Evolutionary conservation across 2,329 filamentous ascomycete species (phyloP).

Genomic region (Raffaelea ambrosiae): DNA sequence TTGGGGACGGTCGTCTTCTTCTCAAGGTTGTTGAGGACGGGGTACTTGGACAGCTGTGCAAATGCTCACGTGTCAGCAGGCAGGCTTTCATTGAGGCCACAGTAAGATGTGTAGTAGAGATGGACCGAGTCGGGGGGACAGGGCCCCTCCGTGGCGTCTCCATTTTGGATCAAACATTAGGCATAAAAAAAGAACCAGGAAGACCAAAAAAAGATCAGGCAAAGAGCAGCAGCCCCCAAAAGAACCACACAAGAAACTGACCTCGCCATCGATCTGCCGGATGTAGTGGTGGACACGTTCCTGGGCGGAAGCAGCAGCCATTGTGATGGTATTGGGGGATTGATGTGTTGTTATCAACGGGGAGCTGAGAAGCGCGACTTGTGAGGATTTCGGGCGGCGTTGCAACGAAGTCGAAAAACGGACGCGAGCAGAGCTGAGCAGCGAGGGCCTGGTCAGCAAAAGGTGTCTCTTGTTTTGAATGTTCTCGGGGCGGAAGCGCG

Average conservation of each 20-base stretch:
- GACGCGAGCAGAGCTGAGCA: too few relatives aligned
- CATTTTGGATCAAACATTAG: neutral
- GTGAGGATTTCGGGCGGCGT: too few relatives aligned
- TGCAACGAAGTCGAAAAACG: too few relatives aligned
- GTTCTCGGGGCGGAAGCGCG: too few relatives aligned
- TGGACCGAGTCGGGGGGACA: too few relatives aligned
- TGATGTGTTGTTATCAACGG: neutral
- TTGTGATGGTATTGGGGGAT: conserved; percentile 28
- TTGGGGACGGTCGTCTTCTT: conserved; percentile 76
- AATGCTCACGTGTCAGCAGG: neutral
- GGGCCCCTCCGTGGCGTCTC: too few relatives aligned
- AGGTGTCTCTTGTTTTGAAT: too few relatives aligned
- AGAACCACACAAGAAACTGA: conserved; percentile 31
- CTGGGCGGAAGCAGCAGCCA: conserved; percentile 56
- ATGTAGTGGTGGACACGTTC: conserved; percentile 71
- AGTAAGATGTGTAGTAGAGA: too few relatives aligned
- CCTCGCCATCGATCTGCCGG: conserved; percentile 74
- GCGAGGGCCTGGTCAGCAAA: too few relatives aligned
- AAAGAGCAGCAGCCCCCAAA: too few relatives aligned
- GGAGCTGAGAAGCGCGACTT: neutral
- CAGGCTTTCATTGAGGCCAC: neutral
- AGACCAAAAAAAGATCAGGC: neutral
- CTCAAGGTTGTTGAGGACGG: conserved; percentile 75
- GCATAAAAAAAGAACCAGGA: neutral
- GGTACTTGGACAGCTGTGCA: conserved; percentile 76